Base-by-base conservation (phyloP, 176 grass and related monocot species). In the Bolboschoenus planiculmis region DNA sequence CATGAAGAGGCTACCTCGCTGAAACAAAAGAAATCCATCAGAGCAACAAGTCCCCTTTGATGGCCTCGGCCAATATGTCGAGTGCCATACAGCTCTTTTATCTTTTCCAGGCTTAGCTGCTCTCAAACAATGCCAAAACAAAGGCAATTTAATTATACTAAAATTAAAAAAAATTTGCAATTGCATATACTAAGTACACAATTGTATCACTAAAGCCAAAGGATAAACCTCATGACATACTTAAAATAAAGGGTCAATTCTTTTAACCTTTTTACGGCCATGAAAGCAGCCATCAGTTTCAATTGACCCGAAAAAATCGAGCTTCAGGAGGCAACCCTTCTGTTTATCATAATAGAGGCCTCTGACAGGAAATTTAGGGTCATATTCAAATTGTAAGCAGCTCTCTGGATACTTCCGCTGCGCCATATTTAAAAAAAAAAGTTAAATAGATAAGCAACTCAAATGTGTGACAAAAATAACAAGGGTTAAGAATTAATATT, bases 1-100 rank as follows among this genome's bases (percentile, higher is more conserved):
- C 1, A 2, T 30, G 31, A 87, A 78, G 48, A 71, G 34, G 20
- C 78, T 90, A 98, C 96, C 96, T 98, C 92, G 18, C 96, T 99
- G 75, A 95, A 99, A 87, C 96, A 99, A 87, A 99, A 99, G 62
- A 99, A 91, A 82, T 99, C 96, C 96, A 99, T 99, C 61, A 99
- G 68, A 46, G 92, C 92, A 95, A 95, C 96, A 87, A 99, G 92
- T 40, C 87, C 82, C 65, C 80, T 89, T 84, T 48, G 87, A 82
- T 91, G 89, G 84, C 85, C 86, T 83, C 96, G 88, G 57, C 91
- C 96, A 27, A 99, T 99, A 91, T 99, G 96, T 21, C 96, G 87
- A 76, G 96, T 91, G 20, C 92, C 91, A 43, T 99, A 99, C 10
- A 99, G 84, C 50, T 95, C 91, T 82, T 93, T 95, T 85, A 99